Conservation (phyloP, 176 grass and related monocot genomes). For the Avena eriantha region DNA sequence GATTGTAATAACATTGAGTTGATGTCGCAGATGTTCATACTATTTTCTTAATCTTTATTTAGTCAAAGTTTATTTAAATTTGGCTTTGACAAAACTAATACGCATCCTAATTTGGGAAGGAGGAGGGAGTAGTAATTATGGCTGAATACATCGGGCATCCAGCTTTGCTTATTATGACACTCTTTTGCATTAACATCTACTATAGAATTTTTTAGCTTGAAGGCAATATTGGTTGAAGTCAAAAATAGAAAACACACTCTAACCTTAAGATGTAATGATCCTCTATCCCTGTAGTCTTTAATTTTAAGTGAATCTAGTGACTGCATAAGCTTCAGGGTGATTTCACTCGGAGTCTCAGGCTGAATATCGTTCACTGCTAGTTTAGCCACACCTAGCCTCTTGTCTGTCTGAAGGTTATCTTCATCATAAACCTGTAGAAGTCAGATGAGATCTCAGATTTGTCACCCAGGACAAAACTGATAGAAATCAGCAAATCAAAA, state of each 20-base stretch:
- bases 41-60: too few species aligned
- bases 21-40: too few species aligned
- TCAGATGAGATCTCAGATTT: conserved; percentile 8
- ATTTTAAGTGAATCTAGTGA: conserved; percentile 84
- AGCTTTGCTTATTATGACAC: conserved; percentile 6
- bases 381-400: conserved; percentile 77
- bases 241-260: conserved; percentile 24
- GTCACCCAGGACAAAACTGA: conserved; percentile 15
- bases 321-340: conserved; percentile 68
- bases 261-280: conserved; percentile 81
- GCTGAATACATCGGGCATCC: not conserved
- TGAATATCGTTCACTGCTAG: conserved; percentile 66
- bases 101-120: too few species aligned
- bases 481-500: conserved; percentile 4
- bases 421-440: conserved; percentile 84
- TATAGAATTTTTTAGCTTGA: conserved; percentile 38
- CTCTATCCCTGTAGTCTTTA: conserved; percentile 85
- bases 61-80: too few species aligned
- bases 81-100: too few species aligned
- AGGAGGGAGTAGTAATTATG: not conserved
- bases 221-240: conserved; percentile 21
- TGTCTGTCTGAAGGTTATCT: conserved; percentile 78
- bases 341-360: conserved; percentile 58
- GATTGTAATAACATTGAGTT: too few species aligned
- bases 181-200: not conserved